A percentile compares a stretch with the other conserved stretches of the same genome.
Evolutionary conservation across 192 early-diverging fungal genomes (phyloP).

Genomic region (Ambispora gerdemannii): DNA sequence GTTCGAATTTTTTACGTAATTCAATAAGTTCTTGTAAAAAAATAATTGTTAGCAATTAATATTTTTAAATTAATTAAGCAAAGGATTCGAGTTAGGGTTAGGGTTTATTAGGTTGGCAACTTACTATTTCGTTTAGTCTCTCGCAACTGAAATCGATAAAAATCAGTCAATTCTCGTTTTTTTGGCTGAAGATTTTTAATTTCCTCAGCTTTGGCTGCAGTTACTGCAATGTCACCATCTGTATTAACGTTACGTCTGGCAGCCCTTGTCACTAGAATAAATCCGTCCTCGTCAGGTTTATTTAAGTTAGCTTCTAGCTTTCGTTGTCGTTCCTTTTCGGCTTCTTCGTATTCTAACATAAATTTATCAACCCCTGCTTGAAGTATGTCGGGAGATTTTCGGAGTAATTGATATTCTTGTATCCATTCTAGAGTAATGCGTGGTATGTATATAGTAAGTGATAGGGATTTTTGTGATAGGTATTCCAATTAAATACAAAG

Average conservation of each 20-base stretch:
- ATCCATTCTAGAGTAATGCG: conserved; percentile 36
- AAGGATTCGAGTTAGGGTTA: not conserved
- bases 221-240: conserved; percentile 64
- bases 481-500: no score
- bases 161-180: conserved; percentile 81
- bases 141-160: conserved; percentile 95
- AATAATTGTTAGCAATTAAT: conserved; percentile 1
- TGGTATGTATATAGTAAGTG: no score
- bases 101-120: conserved; percentile 32
- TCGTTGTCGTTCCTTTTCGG: conserved; percentile 68
- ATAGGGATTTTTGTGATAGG: no score
- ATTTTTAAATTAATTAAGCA: not conserved
- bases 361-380: conserved; percentile 66
- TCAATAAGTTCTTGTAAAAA: conserved; percentile 72
- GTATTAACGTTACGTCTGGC: conserved; percentile 63
- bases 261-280: conserved; percentile 75
- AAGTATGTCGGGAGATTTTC: conserved; percentile 36
- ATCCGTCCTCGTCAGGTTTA: conserved; percentile 90
- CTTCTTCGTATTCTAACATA: conserved; percentile 75
- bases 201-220: conserved; percentile 56
- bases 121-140: conserved; percentile 85
- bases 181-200: conserved; percentile 61
- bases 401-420: conserved; percentile 39
- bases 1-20: conserved; percentile 87
- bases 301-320: conserved; percentile 65